Conservation (phyloP, 2,329 filamentous ascomycete genomes). For the Zalaria obscura region DNA sequence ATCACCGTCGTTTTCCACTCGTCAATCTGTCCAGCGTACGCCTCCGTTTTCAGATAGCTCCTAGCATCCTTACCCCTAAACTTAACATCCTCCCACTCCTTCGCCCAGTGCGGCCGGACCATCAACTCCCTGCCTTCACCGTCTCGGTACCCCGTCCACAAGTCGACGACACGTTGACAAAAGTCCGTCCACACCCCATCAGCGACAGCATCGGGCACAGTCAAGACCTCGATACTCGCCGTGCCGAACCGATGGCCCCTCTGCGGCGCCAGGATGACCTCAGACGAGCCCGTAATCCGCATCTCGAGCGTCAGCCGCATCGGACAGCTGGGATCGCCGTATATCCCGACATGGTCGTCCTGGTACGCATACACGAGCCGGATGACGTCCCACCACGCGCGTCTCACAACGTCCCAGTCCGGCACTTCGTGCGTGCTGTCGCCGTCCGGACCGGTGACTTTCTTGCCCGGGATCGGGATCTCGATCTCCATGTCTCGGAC, state of each 20-base stretch:
- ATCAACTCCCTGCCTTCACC: slow-evolving; percentile 7
- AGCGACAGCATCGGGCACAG: slow-evolving; percentile 21
- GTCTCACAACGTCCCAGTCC: slow-evolving; percentile 28
- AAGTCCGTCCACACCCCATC: slow-evolving; percentile 24
- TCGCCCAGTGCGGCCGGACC: slow-evolving; percentile 30
- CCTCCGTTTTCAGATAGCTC: slow-evolving; percentile 22
- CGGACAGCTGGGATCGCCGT: neutral
- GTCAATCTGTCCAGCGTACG: slow-evolving; percentile 24
- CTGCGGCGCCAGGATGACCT: slow-evolving; percentile 32
- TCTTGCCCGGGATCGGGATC: slow-evolving; percentile 25
- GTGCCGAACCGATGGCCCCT: slow-evolving; percentile 27
- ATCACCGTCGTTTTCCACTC: slow-evolving; percentile 21
- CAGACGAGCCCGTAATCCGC: slow-evolving; percentile 16
- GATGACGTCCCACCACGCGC: slow-evolving; percentile 37
- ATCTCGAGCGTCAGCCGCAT: slow-evolving; percentile 4
- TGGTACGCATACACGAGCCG: slow-evolving; percentile 22
- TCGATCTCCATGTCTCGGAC: slow-evolving; percentile 18
- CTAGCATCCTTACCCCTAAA: slow-evolving; percentile 8
- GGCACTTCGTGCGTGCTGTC: slow-evolving; percentile 15
- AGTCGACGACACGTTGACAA: slow-evolving; percentile 25
- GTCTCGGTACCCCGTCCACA: slow-evolving; percentile 15
- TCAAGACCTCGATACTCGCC: slow-evolving; percentile 25
- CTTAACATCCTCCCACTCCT: slow-evolving; percentile 16
- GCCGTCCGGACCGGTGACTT: slow-evolving; percentile 1
- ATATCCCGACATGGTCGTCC: slow-evolving; percentile 5